These are phyloP conservation scores for Tripidium arundinaceum DNA, from an alignment of 202 grass and related monocot genomes.

Conservation along the genomic window DNA sequence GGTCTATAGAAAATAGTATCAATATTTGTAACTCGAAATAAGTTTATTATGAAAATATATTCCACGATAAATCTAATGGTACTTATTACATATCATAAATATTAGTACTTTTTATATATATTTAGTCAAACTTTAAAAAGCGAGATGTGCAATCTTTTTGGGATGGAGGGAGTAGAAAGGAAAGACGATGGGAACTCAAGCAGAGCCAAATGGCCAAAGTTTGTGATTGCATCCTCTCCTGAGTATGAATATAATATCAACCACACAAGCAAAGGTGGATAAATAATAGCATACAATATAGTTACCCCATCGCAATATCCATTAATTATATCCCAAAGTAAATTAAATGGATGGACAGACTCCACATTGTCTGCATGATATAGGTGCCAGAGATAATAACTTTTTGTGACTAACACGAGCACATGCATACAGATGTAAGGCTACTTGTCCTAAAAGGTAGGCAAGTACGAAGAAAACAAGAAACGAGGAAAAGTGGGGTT, in stretches of 20 bases:
- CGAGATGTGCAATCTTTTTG: neutral
- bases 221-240: neutral
- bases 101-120: no score
- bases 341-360: no score
- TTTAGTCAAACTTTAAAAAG: no score
- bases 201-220: neutral
- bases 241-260: slow-evolving; percentile 28
- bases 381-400: slow-evolving; percentile 14
- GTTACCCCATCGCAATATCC: neutral
- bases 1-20: no score
- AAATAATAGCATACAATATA: neutral
- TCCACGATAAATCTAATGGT: no score
- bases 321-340: slow-evolving; percentile 3
- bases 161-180: neutral
- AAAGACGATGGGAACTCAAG: neutral
- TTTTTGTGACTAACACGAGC: neutral
- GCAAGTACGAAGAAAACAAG: neutral
- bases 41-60: no score
- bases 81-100: neutral
- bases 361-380: neutral
- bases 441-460: neutral
- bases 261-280: neutral
- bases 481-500: neutral
- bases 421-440: neutral
- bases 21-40: no score